These are phyloP conservation scores for Eremothecium sinecaudum DNA, from an alignment of 1,139 yeast genomes.

Conservation along the genomic window DNA sequence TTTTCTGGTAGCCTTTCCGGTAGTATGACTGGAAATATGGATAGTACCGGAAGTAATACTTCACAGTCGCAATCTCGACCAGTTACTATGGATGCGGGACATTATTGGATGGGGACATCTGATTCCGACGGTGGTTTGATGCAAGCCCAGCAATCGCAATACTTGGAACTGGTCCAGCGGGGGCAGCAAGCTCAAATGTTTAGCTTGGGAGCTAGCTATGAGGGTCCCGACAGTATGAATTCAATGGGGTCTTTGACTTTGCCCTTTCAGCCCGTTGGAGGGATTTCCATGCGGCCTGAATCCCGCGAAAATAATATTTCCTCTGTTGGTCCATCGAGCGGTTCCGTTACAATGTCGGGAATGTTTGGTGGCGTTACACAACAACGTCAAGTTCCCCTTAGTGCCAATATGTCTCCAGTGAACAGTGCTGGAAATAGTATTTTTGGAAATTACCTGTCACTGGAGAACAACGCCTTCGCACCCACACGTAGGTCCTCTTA, in stretches of 20 bases:
- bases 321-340: not conserved
- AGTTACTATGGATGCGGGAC: not conserved
- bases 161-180: not conserved
- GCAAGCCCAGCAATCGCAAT: slow-evolving; percentile 2
- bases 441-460: slow-evolving; percentile 2
- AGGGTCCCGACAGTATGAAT: not conserved
- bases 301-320: slow-evolving; percentile 10
- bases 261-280: slow-evolving; percentile 1
- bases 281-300: slow-evolving; percentile 5
- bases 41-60: slow-evolving; percentile 9
- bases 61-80: slow-evolving; percentile 11
- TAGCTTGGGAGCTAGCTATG: slow-evolving; percentile 6
- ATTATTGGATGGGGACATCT: slow-evolving; percentile 1
- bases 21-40: slow-evolving; percentile 6
- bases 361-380: slow-evolving; percentile 12
- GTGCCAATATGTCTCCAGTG: slow-evolving; percentile 11
- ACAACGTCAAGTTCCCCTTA: slow-evolving; percentile 11
- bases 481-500: slow-evolving; percentile 28
- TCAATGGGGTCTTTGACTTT: slow-evolving; percentile 2
- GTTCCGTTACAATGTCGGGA: slow-evolving; percentile 9
- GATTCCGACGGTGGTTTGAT: slow-evolving; percentile 1
- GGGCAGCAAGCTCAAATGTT: slow-evolving; percentile 1
- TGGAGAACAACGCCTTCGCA: slow-evolving; percentile 9
- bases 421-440: slow-evolving; percentile 11
- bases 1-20: slow-evolving; percentile 1